Conservation (phyloP, 2,329 filamentous ascomycete species). For the Exutisphaerella laricina region DNA sequence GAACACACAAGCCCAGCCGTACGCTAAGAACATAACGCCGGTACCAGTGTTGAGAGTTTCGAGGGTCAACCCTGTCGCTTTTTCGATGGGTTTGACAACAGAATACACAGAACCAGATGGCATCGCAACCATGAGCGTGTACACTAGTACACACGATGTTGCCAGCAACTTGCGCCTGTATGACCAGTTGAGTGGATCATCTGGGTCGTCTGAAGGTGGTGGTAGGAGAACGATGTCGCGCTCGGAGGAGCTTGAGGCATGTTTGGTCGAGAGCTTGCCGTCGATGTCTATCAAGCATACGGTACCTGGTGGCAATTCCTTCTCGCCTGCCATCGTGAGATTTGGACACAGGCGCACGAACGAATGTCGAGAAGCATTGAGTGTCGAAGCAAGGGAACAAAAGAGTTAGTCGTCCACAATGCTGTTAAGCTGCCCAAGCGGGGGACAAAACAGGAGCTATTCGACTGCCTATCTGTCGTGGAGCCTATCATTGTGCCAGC, state of each 20-base stretch:
- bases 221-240: constrained; percentile 39
- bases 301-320: constrained; percentile 35
- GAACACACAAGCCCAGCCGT: constrained; percentile 48
- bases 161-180: constrained; percentile 39
- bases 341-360: no score
- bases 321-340: constrained; percentile 5
- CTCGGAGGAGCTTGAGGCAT: constrained; percentile 31
- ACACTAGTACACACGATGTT: constrained; percentile 37
- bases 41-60: constrained; percentile 45
- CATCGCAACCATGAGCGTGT: constrained; percentile 46
- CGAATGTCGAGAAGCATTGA: no score
- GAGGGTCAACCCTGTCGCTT: constrained; percentile 43
- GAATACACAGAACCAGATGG: constrained; percentile 46
- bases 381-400: no score
- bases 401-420: no score
- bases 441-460: no score
- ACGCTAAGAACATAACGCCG: constrained; percentile 47
- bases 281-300: constrained; percentile 40
- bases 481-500: not conserved
- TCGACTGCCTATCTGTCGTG: not conserved
- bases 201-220: constrained; percentile 39
- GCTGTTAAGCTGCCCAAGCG: no score
- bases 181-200: constrained; percentile 47
- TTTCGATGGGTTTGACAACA: constrained; percentile 44
- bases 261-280: constrained; percentile 33